These are phyloP conservation scores for Musa troglodytarum DNA, from an alignment of 176 grass and related monocot species.

Conservation along the genomic window DNA sequence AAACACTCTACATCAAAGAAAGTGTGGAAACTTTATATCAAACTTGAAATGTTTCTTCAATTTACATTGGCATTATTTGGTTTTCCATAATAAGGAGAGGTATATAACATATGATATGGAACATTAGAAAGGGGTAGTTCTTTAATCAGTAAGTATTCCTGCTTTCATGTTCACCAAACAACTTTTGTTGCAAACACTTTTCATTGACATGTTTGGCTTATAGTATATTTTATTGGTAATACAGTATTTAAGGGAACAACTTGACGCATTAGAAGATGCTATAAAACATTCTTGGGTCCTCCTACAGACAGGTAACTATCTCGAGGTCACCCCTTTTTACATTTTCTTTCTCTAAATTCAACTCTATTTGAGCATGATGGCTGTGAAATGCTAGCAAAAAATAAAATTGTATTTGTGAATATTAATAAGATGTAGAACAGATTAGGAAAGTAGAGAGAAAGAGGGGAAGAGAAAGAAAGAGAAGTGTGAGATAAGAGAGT, in stretches of 20 bases:
- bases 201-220: constrained; percentile 13
- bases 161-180: not conserved
- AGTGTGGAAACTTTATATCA: too few relatives aligned
- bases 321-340: not conserved
- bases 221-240: constrained; percentile 23
- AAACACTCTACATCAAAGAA: too few relatives aligned
- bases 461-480: too few relatives aligned
- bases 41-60: too few relatives aligned
- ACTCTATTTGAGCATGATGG: not conserved
- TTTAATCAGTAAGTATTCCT: not conserved
- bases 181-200: not conserved
- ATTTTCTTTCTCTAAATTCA: not conserved
- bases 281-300: constrained; percentile 66
- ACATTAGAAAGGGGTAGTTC: not conserved
- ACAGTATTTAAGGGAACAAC: constrained; percentile 76
- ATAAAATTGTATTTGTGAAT: not conserved
- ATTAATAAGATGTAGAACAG: not conserved
- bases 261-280: constrained; percentile 67
- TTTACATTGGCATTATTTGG: too few relatives aligned
- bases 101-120: not conserved
- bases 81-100: not conserved
- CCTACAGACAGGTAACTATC: not conserved
- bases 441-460: too few relatives aligned
- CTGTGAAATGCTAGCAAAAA: not conserved
- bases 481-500: too few relatives aligned